Evolutionary conservation across 148 eudicot species (phyloP), one percentile per base, ranked within the genome.

Genomic region (Heliamphora exappendiculata): DNA sequence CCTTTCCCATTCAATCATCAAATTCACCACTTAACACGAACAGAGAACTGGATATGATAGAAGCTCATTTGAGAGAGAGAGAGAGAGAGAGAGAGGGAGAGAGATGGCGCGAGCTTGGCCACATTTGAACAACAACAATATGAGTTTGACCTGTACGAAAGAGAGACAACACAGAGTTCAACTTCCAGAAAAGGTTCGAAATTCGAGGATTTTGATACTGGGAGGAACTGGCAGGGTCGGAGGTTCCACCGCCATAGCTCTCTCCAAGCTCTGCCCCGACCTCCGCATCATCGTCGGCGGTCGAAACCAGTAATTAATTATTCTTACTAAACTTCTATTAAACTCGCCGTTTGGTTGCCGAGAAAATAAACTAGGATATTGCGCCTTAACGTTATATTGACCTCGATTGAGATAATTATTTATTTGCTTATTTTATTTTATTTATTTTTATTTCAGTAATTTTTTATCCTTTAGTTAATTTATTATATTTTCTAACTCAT

Each of bases 141-240:
- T 70, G 78, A 75, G 80, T 7, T 63, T 78, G 81, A 86, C 78
- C 72, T 81, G 80, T 67, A 75, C 81, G 7, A 85, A 67, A 68
- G 88, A 86, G 72, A 78, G 57, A 55, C 82, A 82, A 36, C 63
- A 78, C 22, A 85, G 58, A 26, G 81, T 60, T 36, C 76, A 31
- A 13, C 69, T 80, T 24, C 78, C 75, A 22, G 72, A 41, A 60
- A 80, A 81, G 73, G 84, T 66, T 70, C 70, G 58, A 28, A 93
- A 83, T 58, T 85, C 92, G 44, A 88, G 90, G 89, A 87, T 94
- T 67, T 78, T 94, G 85, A 78, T 94, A 73, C 79, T 94, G 45
- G 98, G 98, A 3, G 98, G 97, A 7, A 94, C 98, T 20, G 98
- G 98, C 3, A 87, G 98, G 85, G 98, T 94, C 60, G 97, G 98